phyloP scores from a whole-genome alignment of 176 grass and related monocot genomes.

The Otatea glauca region DNA sequence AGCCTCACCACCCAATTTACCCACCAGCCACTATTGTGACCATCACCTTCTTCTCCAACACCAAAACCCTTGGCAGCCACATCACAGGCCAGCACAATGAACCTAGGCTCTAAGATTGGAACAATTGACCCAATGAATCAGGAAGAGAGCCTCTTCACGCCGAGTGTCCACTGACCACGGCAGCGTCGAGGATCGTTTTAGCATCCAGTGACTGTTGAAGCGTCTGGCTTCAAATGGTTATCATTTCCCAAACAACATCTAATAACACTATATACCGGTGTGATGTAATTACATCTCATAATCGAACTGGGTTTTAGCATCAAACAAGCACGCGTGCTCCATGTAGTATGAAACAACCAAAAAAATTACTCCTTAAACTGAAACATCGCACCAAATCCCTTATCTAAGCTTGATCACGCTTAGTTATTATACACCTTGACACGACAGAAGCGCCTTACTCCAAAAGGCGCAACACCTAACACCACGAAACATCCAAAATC shows the following conservation, averaged over 20 bases:
- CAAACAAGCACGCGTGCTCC: neutral
- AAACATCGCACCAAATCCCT: conserved; percentile 6
- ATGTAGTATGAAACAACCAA: neutral
- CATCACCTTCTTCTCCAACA: neutral
- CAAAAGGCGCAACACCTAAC: neutral
- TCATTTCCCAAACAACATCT: conserved; percentile 28
- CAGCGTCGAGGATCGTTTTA: neutral
- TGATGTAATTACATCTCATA: neutral
- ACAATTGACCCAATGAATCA: neutral
- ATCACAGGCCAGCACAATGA: conserved; percentile 11
- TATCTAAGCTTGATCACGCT: conserved; percentile 23
- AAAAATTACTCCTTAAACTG: neutral
- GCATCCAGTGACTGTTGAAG: too few species aligned
- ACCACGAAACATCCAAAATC: neutral
- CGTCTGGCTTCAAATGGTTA: neutral
- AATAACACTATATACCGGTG: neutral
- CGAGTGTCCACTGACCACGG: neutral
- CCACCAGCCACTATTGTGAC: neutral
- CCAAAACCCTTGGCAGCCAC: neutral
- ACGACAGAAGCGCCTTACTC: neutral
- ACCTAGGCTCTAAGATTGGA: neutral
- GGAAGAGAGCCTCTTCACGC: neutral
- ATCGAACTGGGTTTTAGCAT: neutral
- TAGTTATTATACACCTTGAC: neutral
- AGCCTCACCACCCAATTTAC: neutral